Evolutionary conservation across 305 asterid species (phyloP).

Genomic region (Salvia sclarea): DNA sequence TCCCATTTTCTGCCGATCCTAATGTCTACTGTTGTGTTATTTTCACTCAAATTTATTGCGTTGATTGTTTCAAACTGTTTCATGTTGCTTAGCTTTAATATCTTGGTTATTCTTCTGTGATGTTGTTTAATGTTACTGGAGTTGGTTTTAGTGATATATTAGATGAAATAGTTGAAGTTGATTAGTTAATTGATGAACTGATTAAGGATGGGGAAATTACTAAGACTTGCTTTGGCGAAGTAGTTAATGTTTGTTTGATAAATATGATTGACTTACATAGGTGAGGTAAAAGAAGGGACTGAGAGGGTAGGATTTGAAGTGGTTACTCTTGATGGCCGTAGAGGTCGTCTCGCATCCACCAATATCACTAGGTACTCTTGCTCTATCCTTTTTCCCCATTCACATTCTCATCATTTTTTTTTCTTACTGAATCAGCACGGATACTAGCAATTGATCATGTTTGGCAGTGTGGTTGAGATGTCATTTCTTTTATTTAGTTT

Average conservation of each 20-base stretch:
- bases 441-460: background rate
- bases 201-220: background rate
- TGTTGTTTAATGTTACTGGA: background rate
- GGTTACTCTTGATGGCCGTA: constrained; percentile 74
- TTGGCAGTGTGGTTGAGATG: background rate
- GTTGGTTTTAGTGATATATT: background rate
- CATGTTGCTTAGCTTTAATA: background rate
- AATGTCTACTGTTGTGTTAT: background rate
- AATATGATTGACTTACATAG: constrained; percentile 34
- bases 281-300: constrained; percentile 74
- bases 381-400: background rate
- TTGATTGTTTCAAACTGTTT: constrained; percentile 3
- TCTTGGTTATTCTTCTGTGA: background rate
- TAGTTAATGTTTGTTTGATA: background rate
- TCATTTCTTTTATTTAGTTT: background rate
- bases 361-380: constrained; percentile 49
- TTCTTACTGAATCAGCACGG: background rate
- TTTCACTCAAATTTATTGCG: background rate
- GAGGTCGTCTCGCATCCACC: constrained; percentile 70
- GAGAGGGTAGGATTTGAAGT: constrained; percentile 83
- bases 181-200: constrained; percentile 19
- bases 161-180: background rate
- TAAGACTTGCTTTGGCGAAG: constrained; percentile 1
- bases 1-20: background rate
- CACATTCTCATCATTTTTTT: background rate